Evolutionary conservation across 2,329 filamentous ascomycete genomes (phyloP).

Genomic region (Leptographium procerum): DNA sequence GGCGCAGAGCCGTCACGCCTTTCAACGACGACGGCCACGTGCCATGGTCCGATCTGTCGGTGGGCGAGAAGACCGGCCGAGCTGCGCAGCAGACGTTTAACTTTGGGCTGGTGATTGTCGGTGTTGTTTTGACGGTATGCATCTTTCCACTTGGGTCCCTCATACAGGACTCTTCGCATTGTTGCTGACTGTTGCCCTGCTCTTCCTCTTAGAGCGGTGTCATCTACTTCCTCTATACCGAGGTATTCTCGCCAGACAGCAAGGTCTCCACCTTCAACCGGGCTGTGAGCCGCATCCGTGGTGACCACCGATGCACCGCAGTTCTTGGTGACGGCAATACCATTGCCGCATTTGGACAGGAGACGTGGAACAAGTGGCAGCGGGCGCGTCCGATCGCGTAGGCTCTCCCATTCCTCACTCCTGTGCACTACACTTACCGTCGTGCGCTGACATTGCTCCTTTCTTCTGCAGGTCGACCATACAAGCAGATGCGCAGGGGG

Average conservation of each 20-base stretch:
- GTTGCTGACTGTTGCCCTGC: no score
- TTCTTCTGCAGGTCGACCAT: constrained; percentile 44
- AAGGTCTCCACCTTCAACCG: constrained; percentile 83
- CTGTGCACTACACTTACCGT: no score
- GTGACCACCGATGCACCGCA: constrained; percentile 57
- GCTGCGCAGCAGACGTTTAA: constrained; percentile 89
- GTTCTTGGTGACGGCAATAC: constrained; percentile 64
- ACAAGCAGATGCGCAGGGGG: constrained; percentile 61
- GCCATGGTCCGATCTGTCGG: constrained; percentile 67
- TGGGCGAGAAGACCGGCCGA: constrained; percentile 66
- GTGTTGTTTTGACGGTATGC: constrained; percentile 63
- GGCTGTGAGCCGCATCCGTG: constrained; percentile 67
- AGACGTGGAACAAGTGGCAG: constrained; percentile 73
- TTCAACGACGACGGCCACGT: constrained; percentile 79
- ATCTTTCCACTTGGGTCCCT: neutral
- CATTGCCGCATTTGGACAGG: constrained; percentile 72
- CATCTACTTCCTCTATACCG: constrained; percentile 64
- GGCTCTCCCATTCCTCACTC: neutral
- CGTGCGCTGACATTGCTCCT: neutral
- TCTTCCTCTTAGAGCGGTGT: constrained; percentile 51
- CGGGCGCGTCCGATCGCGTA: constrained; percentile 51
- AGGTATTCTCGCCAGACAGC: constrained; percentile 76
- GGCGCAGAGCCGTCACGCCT: constrained; percentile 63
- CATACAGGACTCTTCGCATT: neutral
- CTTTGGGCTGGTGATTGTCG: constrained; percentile 63